These are phyloP conservation scores for Sugiyamaella chiloensis DNA, from an alignment of 805 yeast genomes.

Conservation along the genomic window DNA sequence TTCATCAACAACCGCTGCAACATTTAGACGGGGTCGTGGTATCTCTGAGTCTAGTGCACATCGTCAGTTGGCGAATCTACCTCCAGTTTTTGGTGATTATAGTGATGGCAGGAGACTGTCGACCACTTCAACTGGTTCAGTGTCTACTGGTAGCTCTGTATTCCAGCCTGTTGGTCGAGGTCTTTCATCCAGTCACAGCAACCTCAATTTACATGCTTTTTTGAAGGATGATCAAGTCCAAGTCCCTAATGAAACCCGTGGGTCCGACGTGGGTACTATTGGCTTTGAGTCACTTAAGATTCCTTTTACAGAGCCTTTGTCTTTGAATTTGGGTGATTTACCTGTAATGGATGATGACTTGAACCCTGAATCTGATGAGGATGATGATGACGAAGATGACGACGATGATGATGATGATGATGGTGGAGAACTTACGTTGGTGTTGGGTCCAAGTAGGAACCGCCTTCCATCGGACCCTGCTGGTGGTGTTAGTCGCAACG, in stretches of 20 bases:
- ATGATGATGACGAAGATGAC: constrained; percentile 18
- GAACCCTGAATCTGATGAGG: constrained; percentile 8
- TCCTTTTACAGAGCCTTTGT: constrained; percentile 1
- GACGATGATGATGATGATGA: constrained; percentile 20
- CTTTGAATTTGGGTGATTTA: not conserved
- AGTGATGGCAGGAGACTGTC: constrained; percentile 6
- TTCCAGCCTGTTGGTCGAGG: not conserved
- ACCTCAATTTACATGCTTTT: constrained; percentile 21
- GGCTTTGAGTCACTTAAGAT: not conserved
- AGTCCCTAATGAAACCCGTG: constrained; percentile 13
- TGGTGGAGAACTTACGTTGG: constrained; percentile 26
- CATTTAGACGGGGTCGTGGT: not conserved
- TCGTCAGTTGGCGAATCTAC: not conserved
- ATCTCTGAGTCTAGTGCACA: constrained; percentile 1
- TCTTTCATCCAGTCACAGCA: constrained; percentile 17
- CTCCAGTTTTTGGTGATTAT: not conserved
- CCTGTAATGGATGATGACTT: not conserved
- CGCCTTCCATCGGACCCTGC: constrained; percentile 7
- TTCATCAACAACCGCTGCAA: not conserved
- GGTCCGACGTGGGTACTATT: constrained; percentile 15
- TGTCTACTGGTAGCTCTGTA: not conserved
- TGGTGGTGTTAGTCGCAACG: not conserved
- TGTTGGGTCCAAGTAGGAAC: constrained; percentile 19
- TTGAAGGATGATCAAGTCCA: constrained; percentile 15
- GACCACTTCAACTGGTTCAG: constrained; percentile 1